phyloP scores from a whole-genome alignment of 345 rosid genomes.

The Erysimum cheiranthoides region DNA sequence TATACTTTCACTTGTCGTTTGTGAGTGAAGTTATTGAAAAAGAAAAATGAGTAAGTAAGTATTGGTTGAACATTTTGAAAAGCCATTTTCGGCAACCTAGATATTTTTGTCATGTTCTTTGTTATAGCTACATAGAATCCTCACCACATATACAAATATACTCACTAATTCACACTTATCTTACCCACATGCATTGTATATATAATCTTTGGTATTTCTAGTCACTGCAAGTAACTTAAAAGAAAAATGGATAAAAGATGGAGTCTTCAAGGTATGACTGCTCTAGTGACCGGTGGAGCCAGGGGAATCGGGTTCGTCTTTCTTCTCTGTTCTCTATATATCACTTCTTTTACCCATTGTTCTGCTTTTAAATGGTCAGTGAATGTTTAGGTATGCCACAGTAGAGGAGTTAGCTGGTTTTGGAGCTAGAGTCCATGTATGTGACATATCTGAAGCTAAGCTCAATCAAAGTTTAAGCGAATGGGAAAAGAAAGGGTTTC shows the following conservation, averaged over 20 bases:
- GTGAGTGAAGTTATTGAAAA: too few relatives aligned
- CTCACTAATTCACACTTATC: too few relatives aligned
- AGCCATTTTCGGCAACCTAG: too few relatives aligned
- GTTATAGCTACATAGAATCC: too few relatives aligned
- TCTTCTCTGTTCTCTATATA: neutral
- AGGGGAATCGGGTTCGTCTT: neutral
- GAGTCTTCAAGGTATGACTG: constrained; percentile 56
- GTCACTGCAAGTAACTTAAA: too few relatives aligned
- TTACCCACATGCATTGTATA: too few relatives aligned
- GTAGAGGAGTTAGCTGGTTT: constrained; percentile 35
- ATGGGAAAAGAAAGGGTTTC: constrained; percentile 40
- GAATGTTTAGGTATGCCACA: constrained; percentile 27
- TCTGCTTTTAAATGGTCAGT: neutral
- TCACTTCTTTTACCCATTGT: neutral
- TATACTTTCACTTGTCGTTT: too few relatives aligned
- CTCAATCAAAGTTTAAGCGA: constrained; percentile 22
- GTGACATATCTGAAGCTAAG: neutral
- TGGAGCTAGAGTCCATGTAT: constrained; percentile 27
- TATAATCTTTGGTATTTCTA: too few relatives aligned
- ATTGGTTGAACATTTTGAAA: too few relatives aligned
- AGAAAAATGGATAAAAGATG: constrained; percentile 47
- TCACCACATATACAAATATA: too few relatives aligned
- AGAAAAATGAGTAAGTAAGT: too few relatives aligned
- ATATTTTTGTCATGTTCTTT: too few relatives aligned
- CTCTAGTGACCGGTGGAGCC: constrained; percentile 55